Percentiles rank a stretch among this genome's conserved stretches.
These are phyloP conservation scores for Helicostylum pulchrum DNA, from an alignment of 192 early-diverging fungal genomes.

Conservation along the genomic window DNA sequence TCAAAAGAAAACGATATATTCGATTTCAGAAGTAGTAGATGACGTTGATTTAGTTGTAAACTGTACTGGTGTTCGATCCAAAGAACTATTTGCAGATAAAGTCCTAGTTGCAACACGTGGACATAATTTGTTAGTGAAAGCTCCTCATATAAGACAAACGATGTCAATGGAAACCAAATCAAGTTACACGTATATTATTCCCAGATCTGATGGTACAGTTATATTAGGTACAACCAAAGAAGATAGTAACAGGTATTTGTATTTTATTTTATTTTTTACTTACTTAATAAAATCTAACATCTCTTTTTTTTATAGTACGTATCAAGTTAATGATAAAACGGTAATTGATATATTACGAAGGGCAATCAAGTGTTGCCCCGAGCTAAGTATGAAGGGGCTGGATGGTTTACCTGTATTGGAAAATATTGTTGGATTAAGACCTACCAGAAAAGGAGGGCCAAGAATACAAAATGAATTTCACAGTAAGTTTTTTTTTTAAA, in stretches of 20 bases:
- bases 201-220: constrained; percentile 71
- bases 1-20: constrained; percentile 30
- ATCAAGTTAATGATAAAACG: constrained; percentile 18
- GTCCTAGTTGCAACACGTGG: constrained; percentile 67
- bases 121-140: constrained; percentile 72
- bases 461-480: constrained; percentile 54
- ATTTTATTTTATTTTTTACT: not conserved
- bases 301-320: constrained; percentile 23
- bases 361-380: constrained; percentile 44
- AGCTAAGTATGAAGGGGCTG: constrained; percentile 37
- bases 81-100: constrained; percentile 55
- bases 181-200: constrained; percentile 70
- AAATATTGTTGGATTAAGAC: constrained; percentile 53
- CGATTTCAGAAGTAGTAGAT: constrained; percentile 44
- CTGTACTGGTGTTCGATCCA: constrained; percentile 71
- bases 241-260: constrained; percentile 45
- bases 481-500: constrained; percentile 26
- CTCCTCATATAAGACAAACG: constrained; percentile 65
- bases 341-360: constrained; percentile 38
- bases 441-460: constrained; percentile 42
- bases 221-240: constrained; percentile 72
- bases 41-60: constrained; percentile 62
- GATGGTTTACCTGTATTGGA: constrained; percentile 40
- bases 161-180: constrained; percentile 42
- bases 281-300: not conserved